Conservation (phyloP, 2,329 filamentous ascomycete species). For the Pyrenochaeta sp. region DNA sequence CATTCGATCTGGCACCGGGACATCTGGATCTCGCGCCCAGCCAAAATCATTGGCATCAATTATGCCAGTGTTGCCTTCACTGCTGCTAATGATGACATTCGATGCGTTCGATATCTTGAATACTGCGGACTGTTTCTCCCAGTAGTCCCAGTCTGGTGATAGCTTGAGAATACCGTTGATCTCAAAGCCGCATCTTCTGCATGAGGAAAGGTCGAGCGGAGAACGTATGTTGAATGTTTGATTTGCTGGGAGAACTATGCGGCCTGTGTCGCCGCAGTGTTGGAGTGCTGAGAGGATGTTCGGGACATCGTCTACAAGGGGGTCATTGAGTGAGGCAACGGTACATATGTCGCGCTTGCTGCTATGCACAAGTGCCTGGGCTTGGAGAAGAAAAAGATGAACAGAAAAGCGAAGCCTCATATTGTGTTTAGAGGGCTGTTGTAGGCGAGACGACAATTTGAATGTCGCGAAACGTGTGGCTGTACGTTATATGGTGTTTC, state of each 20-base stretch:
- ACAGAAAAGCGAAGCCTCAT: neutral
- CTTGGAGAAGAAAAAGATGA: neutral
- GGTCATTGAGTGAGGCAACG: slow-evolving; percentile 37
- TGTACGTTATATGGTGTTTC: neutral
- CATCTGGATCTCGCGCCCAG: neutral
- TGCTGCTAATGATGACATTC: slow-evolving; percentile 52
- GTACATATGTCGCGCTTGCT: slow-evolving; percentile 43
- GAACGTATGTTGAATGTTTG: slow-evolving; percentile 56
- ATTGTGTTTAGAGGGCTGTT: neutral
- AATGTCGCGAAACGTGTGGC: neutral
- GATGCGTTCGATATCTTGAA: slow-evolving; percentile 51
- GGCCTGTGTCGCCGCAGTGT: slow-evolving; percentile 55
- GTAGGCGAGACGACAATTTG: neutral
- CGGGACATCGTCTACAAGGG: slow-evolving; percentile 54
- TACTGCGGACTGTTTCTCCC: slow-evolving; percentile 49
- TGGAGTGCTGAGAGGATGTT: slow-evolving; percentile 55
- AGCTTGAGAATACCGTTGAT: slow-evolving; percentile 57
- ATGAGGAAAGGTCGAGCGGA: slow-evolving; percentile 54
- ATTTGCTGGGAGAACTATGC: slow-evolving; percentile 54
- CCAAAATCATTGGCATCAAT: slow-evolving; percentile 55
- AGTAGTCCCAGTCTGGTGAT: slow-evolving; percentile 51
- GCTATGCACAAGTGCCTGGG: neutral
- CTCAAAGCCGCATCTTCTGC: slow-evolving; percentile 56
- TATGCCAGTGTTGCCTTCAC: slow-evolving; percentile 50
- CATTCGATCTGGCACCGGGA: neutral